Evolutionary conservation across 768 basidiomycete genomes (phyloP).

Genomic region (Saitozyma podzolica): DNA sequence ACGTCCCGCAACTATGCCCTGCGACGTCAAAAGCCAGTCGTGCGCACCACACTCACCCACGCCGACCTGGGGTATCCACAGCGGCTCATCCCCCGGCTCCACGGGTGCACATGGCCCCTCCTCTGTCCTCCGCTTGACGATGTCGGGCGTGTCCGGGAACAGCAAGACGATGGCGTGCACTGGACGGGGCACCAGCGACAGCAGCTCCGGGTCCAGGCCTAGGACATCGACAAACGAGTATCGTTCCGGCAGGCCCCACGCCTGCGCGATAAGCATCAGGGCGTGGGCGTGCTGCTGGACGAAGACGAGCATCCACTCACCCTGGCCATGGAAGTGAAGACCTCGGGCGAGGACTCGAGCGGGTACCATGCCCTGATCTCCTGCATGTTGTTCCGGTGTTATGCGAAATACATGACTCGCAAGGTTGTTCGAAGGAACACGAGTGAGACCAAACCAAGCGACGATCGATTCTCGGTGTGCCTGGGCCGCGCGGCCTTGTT

Average conservation of each 20-base stretch:
- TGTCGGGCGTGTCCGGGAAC: constrained; percentile 16
- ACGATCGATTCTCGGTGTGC: too few relatives aligned
- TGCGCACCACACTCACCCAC: constrained; percentile 4
- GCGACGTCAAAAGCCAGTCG: background rate
- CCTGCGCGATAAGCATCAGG: constrained; percentile 1
- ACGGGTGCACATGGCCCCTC: constrained; percentile 10
- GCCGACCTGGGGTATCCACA: constrained; percentile 23
- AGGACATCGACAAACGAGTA: constrained; percentile 16
- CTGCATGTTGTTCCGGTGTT: background rate
- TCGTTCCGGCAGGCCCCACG: constrained; percentile 14
- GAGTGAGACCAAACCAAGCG: too few relatives aligned
- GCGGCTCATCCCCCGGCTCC: background rate
- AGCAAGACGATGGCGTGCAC: constrained; percentile 19
- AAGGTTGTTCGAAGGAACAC: too few relatives aligned
- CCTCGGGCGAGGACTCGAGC: constrained; percentile 20
- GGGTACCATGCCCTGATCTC: constrained; percentile 14
- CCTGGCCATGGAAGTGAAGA: constrained; percentile 16
- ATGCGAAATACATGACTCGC: too few relatives aligned
- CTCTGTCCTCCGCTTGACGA: constrained; percentile 10
- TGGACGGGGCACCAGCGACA: constrained; percentile 3
- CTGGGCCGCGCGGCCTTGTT: too few relatives aligned
- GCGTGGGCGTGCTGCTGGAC: background rate
- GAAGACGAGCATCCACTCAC: constrained; percentile 1
- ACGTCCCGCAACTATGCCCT: constrained; percentile 24
- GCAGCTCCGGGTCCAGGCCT: constrained; percentile 12